phyloP scores from a whole-genome alignment of 1,284 basidiomycete genomes.

The Ustilago shanxiensis region DNA sequence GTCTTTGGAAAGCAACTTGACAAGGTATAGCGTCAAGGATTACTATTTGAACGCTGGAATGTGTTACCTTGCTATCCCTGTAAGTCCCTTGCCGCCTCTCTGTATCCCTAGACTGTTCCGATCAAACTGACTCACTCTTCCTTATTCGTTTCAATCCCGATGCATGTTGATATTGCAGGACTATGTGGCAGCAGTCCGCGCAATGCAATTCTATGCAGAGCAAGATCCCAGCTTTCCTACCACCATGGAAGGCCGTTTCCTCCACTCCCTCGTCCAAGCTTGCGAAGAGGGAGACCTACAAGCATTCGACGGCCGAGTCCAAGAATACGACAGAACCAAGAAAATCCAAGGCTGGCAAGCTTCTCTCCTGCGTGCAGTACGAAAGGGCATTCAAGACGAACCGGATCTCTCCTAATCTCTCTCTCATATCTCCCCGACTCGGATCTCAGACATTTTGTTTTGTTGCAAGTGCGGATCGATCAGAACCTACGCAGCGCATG shows the following conservation, averaged over 20 bases:
- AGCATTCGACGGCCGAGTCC: slow-evolving; percentile 61
- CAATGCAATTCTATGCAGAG: slow-evolving; percentile 69
- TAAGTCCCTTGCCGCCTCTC: slow-evolving; percentile 72
- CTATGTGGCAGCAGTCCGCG: slow-evolving; percentile 64
- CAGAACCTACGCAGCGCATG: too few species aligned
- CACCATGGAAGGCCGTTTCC: slow-evolving; percentile 67
- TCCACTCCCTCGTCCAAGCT: slow-evolving; percentile 64
- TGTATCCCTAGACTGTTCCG: too few species aligned
- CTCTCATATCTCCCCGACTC: not conserved
- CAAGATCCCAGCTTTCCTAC: slow-evolving; percentile 66
- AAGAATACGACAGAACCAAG: slow-evolving; percentile 68
- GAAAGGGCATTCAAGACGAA: slow-evolving; percentile 65
- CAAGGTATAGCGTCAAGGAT: slow-evolving; percentile 99
- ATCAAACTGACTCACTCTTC: not conserved
- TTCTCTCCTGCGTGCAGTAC: slow-evolving; percentile 58
- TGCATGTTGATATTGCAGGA: too few species aligned
- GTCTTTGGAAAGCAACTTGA: slow-evolving; percentile 84
- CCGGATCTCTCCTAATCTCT: slow-evolving; percentile 64
- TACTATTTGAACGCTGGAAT: slow-evolving; percentile 91
- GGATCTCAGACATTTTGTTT: not conserved
- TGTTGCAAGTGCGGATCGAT: not conserved
- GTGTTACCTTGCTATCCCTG: slow-evolving; percentile 89
- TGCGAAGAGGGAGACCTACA: slow-evolving; percentile 65
- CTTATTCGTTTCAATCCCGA: too few species aligned
- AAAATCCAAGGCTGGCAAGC: slow-evolving; percentile 67